phyloP scores from a whole-genome alignment of 495 filamentous ascomycete genomes.

The Lophiotrema nucula region DNA sequence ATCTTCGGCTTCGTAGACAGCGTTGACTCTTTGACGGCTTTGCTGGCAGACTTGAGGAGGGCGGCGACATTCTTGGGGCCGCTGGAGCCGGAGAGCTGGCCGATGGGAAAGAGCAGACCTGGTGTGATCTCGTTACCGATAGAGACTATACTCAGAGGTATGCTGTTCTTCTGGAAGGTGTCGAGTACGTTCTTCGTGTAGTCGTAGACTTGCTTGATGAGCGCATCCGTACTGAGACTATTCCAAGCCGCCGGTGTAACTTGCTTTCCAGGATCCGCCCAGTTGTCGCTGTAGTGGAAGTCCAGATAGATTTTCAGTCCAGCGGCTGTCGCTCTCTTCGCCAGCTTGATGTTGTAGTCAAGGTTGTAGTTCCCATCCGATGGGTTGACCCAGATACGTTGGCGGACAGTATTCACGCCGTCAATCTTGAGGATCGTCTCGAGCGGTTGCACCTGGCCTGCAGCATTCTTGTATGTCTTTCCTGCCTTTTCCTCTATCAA shows the following conservation, averaged over 20 bases:
- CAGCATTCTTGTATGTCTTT: slow-evolving; percentile 56
- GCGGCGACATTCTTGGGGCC: slow-evolving; percentile 39
- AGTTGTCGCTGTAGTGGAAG: slow-evolving; percentile 70
- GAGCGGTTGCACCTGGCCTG: slow-evolving; percentile 53
- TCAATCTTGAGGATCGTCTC: slow-evolving; percentile 62
- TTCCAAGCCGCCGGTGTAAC: slow-evolving; percentile 37
- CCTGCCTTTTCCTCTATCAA: slow-evolving; percentile 62
- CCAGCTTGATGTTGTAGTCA: slow-evolving; percentile 67
- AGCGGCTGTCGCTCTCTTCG: slow-evolving; percentile 60
- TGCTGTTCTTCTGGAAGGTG: slow-evolving; percentile 38
- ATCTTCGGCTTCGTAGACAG: slow-evolving; percentile 42
- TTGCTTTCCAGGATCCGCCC: slow-evolving; percentile 49
- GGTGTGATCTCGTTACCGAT: slow-evolving; percentile 50
- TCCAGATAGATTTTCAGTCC: slow-evolving; percentile 67
- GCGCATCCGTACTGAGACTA: slow-evolving; percentile 24
- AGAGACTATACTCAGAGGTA: slow-evolving; percentile 42
- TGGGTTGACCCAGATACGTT: slow-evolving; percentile 72
- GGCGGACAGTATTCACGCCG: slow-evolving; percentile 70
- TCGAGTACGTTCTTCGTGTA: slow-evolving; percentile 46
- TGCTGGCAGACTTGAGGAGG: slow-evolving; percentile 41
- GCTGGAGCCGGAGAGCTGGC: slow-evolving; percentile 34
- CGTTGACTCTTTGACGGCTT: slow-evolving; percentile 39
- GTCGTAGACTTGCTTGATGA: slow-evolving; percentile 32
- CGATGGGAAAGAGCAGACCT: slow-evolving; percentile 49
- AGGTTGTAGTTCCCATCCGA: slow-evolving; percentile 63